Evolutionary conservation across 768 basidiomycete species (phyloP).

Genomic region (Arthromyces matolae): DNA sequence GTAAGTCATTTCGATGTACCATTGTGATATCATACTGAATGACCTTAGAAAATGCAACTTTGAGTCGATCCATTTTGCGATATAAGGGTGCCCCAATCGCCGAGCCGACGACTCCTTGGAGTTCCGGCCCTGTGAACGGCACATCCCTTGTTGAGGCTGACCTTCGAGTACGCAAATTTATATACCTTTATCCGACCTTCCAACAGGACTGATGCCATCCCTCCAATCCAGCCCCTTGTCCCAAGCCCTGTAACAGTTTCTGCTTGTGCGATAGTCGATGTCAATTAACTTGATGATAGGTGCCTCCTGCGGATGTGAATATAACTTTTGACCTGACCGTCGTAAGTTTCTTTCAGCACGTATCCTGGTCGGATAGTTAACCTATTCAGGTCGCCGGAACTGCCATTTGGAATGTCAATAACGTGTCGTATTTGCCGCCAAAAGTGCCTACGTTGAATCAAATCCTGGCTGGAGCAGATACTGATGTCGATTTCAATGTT

Average conservation of each 20-base stretch:
- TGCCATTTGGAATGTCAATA: conserved; percentile 32
- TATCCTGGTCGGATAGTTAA: background rate
- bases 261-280: background rate
- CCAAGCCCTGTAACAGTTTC: background rate
- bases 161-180: conserved; percentile 10
- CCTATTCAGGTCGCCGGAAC: conserved; percentile 14
- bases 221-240: conserved; percentile 9
- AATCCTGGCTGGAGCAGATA: conserved; percentile 36
- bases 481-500: conserved; percentile 29
- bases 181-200: background rate
- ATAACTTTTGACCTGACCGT: conserved; percentile 23
- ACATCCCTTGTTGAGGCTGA: conserved; percentile 13
- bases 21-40: too few species aligned
- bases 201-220: background rate
- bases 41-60: conserved; percentile 22
- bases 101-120: conserved; percentile 29
- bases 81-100: conserved; percentile 31
- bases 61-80: conserved; percentile 29
- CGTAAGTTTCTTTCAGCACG: conserved; percentile 8
- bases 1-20: conserved; percentile 16
- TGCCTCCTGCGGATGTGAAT: conserved; percentile 24
- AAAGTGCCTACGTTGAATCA: conserved; percentile 28
- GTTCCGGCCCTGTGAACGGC: conserved; percentile 15
- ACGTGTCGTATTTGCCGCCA: conserved; percentile 29
- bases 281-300: conserved; percentile 4